A percentile compares a stretch with the other conserved stretches of the same genome.
Conservation (phyloP, 495 filamentous ascomycete genomes). For the Amphirosellinia nigrospora region DNA sequence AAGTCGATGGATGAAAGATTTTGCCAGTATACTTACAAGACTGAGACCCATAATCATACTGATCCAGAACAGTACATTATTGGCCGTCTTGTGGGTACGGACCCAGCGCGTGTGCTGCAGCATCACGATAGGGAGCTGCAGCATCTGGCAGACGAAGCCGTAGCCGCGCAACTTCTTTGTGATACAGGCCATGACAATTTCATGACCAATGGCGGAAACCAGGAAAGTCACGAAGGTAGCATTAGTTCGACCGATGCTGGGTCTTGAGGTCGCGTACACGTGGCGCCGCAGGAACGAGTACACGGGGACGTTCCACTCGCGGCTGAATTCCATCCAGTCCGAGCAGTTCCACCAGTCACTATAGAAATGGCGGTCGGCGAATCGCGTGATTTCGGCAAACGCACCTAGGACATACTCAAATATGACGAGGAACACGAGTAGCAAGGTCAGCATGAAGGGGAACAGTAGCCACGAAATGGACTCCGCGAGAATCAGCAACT, state of each 20-base stretch:
- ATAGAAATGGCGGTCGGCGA: slow-evolving; percentile 95
- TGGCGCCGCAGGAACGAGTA: slow-evolving; percentile 96
- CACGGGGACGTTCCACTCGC: slow-evolving; percentile 99
- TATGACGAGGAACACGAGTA: slow-evolving; percentile 94
- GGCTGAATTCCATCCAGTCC: slow-evolving; percentile 93
- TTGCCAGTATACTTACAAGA: slow-evolving; percentile 64
- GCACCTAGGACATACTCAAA: slow-evolving; percentile 97
- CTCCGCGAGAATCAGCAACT: slow-evolving; percentile 80
- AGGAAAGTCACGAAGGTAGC: slow-evolving; percentile 93
- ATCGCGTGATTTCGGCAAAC: slow-evolving; percentile 92
- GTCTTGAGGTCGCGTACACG: slow-evolving; percentile 82
- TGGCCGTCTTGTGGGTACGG: slow-evolving; percentile 74
- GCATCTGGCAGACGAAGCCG: slow-evolving; percentile 93
- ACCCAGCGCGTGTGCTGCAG: slow-evolving; percentile 82
- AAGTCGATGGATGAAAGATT: background rate
- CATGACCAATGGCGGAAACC: slow-evolving; percentile 86
- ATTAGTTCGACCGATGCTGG: slow-evolving; percentile 73
- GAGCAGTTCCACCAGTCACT: slow-evolving; percentile 94
- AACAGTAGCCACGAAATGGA: slow-evolving; percentile 94
- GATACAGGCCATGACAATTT: slow-evolving; percentile 97
- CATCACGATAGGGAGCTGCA: slow-evolving; percentile 92
- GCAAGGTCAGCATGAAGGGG: slow-evolving; percentile 95
- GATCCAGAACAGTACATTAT: slow-evolving; percentile 94
- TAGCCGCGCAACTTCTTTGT: slow-evolving; percentile 96
- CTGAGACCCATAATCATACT: slow-evolving; percentile 92